phyloP scores from a whole-genome alignment of 2,329 filamentous ascomycete species.

The Alternaria consortialis region DNA sequence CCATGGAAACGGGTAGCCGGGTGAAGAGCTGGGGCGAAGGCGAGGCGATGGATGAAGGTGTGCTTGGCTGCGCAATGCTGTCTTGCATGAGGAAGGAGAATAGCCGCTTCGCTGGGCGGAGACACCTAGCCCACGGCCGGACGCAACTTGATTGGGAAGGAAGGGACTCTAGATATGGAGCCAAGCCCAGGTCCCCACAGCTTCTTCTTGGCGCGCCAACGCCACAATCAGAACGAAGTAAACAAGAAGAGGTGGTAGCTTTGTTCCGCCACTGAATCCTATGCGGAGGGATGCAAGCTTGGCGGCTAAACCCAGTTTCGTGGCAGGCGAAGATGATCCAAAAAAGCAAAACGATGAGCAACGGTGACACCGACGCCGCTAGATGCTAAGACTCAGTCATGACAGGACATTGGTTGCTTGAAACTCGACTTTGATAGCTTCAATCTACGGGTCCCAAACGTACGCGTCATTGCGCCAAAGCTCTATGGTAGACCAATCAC shows the following conservation, averaged over 20 bases:
- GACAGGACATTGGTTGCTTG: not conserved
- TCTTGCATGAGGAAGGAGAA: constrained; percentile 35
- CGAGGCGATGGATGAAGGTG: constrained; percentile 22
- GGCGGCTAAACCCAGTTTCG: not conserved
- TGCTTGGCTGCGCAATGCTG: constrained; percentile 34
- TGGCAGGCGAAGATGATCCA: not conserved
- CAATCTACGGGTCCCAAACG: not conserved
- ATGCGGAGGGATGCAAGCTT: not conserved
- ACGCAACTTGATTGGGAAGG: constrained; percentile 37
- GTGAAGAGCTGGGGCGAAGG: constrained; percentile 22
- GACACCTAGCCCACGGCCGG: constrained; percentile 21
- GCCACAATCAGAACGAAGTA: constrained; percentile 24
- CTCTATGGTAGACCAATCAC: not conserved
- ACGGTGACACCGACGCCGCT: not conserved
- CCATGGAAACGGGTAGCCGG: constrained; percentile 18
- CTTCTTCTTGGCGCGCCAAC: constrained; percentile 21
- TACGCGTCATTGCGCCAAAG: not conserved
- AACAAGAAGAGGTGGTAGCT: constrained; percentile 4
- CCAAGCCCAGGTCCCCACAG: constrained; percentile 25
- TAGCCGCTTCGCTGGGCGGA: constrained; percentile 25
- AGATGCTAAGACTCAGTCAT: not conserved
- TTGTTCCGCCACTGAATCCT: constrained; percentile 4
- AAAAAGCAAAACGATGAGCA: not conserved
- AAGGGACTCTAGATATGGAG: constrained; percentile 27
- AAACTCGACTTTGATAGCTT: not conserved